Percentiles rank a stretch among this genome's conserved stretches.
Evolutionary conservation across 768 basidiomycete species (phyloP).

Genomic region (Kwoniella sp.): DNA sequence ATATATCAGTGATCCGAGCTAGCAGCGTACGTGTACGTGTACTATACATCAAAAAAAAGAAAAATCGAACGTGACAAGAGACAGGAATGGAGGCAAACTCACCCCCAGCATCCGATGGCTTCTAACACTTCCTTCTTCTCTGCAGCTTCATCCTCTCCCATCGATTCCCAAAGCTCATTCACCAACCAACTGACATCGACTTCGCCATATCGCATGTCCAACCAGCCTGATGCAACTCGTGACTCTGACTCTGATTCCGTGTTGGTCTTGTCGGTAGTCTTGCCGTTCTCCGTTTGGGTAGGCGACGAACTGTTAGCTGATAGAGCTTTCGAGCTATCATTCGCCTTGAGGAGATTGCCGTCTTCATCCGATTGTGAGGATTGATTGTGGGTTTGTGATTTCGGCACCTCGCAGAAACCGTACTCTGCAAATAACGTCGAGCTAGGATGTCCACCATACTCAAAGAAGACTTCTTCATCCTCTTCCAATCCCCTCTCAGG

Average conservation of each 20-base stretch:
- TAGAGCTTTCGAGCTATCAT: no score
- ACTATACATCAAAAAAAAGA: no score
- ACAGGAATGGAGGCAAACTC: no score
- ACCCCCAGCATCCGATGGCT: slow-evolving; percentile 84
- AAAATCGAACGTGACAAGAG: no score
- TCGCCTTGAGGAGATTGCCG: no score
- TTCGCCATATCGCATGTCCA: slow-evolving; percentile 58
- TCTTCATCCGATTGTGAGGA: no score
- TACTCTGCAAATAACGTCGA: slow-evolving; percentile 81
- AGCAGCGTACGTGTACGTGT: no score
- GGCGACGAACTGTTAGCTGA: no score
- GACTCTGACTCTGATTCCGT: slow-evolving; percentile 7
- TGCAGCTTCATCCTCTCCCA: slow-evolving; percentile 57
- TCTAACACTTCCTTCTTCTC: slow-evolving; percentile 64
- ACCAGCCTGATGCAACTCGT: slow-evolving; percentile 33
- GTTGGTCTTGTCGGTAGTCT: no score
- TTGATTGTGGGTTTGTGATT: no score
- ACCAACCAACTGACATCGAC: slow-evolving; percentile 68
- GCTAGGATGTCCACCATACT: slow-evolving; percentile 80
- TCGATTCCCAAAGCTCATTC: slow-evolving; percentile 42
- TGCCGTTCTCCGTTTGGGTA: no score
- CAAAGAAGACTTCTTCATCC: slow-evolving; percentile 72
- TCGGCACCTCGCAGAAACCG: slow-evolving; percentile 66
- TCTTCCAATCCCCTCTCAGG: slow-evolving; percentile 57
- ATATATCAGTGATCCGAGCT: no score